Percentiles rank a stretch among this genome's conserved stretches.
These are phyloP conservation scores for Fusarium sp. DNA, from an alignment of 2,329 filamentous ascomycete genomes.

Conservation along the genomic window DNA sequence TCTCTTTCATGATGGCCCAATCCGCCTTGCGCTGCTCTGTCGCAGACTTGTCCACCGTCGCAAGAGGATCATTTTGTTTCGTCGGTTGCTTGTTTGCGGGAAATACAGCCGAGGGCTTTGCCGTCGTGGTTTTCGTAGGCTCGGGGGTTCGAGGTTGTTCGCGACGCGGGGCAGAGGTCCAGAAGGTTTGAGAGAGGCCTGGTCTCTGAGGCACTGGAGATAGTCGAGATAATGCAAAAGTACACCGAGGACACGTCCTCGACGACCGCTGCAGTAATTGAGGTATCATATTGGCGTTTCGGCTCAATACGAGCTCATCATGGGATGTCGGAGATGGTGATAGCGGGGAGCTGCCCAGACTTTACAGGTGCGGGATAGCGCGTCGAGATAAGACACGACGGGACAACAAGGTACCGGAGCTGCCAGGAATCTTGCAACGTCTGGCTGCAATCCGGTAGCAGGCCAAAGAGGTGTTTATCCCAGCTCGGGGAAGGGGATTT, in stretches of 20 bases:
- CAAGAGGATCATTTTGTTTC: conserved; percentile 53
- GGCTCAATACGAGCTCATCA: conserved; percentile 49
- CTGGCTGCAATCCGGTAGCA: conserved; percentile 31
- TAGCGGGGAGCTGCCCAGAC: conserved; percentile 44
- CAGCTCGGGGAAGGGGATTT: conserved; percentile 7
- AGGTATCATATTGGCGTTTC: conserved; percentile 55
- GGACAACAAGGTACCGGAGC: conserved; percentile 42
- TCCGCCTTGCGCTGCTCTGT: conserved; percentile 96
- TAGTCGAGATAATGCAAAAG: conserved; percentile 49
- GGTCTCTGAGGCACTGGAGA: conserved; percentile 51
- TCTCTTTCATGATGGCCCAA: conserved; percentile 99
- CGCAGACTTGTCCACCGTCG: conserved; percentile 65
- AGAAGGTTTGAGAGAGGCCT: conserved; percentile 50
- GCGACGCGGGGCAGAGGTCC: conserved; percentile 52
- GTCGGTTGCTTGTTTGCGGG: conserved; percentile 40
- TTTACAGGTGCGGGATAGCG: conserved; percentile 18
- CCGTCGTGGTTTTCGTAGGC: conserved; percentile 37
- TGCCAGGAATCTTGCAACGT: conserved; percentile 24
- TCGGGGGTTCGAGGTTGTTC: conserved; percentile 45
- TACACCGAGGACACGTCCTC: conserved; percentile 53
- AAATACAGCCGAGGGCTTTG: conserved; percentile 41
- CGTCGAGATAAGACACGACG: conserved; percentile 17
- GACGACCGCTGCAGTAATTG: conserved; percentile 55
- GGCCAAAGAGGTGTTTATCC: conserved; percentile 19
- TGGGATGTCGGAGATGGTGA: conserved; percentile 44